Evolutionary conservation across 371 early-diverging fungal species (phyloP).

Genomic region (Dichotomocladium elegans): DNA sequence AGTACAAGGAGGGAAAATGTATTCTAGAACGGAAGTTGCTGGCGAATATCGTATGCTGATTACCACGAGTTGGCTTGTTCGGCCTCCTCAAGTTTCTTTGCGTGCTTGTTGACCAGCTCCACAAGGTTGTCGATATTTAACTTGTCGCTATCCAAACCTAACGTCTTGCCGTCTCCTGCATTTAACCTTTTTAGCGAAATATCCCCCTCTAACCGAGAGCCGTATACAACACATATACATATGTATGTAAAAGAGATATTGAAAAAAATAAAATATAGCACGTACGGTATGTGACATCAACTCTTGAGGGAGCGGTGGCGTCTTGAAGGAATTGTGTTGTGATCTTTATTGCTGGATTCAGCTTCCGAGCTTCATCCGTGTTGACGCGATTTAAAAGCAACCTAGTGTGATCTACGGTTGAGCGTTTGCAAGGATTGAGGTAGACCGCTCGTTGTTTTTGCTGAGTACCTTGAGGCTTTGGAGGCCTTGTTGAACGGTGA

Average conservation of each 20-base stretch:
- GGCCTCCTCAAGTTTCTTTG: conserved; percentile 46
- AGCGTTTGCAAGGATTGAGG: background rate
- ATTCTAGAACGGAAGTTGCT: conserved; percentile 51
- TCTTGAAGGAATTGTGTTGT: conserved; percentile 45
- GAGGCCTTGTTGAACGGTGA: conserved; percentile 43
- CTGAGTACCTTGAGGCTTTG: conserved; percentile 40
- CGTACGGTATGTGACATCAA: conserved; percentile 55
- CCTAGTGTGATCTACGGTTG: conserved; percentile 19
- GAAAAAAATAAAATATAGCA: background rate
- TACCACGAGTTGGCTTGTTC: conserved; percentile 55
- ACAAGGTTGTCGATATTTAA: conserved; percentile 52
- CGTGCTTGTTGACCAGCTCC: conserved; percentile 19
- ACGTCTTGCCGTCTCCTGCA: conserved; percentile 60
- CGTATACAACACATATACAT: background rate
- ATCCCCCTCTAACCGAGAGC: too few species aligned
- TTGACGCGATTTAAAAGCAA: conserved; percentile 57
- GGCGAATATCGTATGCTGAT: background rate
- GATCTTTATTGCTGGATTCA: conserved; percentile 55
- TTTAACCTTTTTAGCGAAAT: too few species aligned
- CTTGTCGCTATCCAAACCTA: conserved; percentile 46
- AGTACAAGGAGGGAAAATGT: conserved; percentile 74
- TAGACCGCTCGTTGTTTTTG: background rate
- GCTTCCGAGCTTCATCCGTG: conserved; percentile 46
- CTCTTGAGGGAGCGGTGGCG: conserved; percentile 39
- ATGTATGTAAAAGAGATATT: background rate